phyloP scores from a whole-genome alignment of 352 stramenopile genomes.

The Aphanomyces cochlioides region DNA sequence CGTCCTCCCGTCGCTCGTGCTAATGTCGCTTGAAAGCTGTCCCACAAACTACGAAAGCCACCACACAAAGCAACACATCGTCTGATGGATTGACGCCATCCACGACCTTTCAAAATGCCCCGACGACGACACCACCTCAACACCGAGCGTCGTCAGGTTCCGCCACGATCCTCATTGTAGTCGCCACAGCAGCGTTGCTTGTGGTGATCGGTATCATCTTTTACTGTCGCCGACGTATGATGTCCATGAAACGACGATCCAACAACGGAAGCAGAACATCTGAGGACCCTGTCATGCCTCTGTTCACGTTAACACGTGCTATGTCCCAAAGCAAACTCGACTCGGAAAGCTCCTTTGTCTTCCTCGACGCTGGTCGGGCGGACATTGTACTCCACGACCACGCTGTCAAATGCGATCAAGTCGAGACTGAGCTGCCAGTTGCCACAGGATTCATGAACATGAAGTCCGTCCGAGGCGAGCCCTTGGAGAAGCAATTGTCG shows the following conservation, averaged over 20 bases:
- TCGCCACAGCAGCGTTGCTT: not conserved
- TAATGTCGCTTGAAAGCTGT: not conserved
- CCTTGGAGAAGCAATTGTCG: not conserved
- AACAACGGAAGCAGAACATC: not conserved
- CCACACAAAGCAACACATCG: constrained; percentile 1
- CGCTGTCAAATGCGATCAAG: not conserved
- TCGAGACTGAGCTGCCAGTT: not conserved
- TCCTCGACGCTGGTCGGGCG: not conserved
- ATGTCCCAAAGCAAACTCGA: not conserved
- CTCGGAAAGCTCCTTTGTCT: not conserved
- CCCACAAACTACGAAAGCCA: not conserved
- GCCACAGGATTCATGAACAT: not conserved
- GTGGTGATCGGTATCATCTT: not conserved
- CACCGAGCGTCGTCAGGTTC: not conserved
- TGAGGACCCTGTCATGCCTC: not conserved
- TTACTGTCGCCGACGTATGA: constrained; percentile 1
- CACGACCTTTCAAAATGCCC: not conserved
- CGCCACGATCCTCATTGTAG: not conserved
- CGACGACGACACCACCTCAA: not conserved
- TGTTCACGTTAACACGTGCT: constrained; percentile 3
- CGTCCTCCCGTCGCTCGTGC: not conserved
- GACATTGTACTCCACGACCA: constrained; percentile 11
- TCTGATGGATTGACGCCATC: not conserved
- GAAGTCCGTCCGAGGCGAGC: not conserved
- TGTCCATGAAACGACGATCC: not conserved